phyloP scores from a whole-genome alignment of 1,284 basidiomycete genomes.

The Ustanciosporium gigantosporum region DNA sequence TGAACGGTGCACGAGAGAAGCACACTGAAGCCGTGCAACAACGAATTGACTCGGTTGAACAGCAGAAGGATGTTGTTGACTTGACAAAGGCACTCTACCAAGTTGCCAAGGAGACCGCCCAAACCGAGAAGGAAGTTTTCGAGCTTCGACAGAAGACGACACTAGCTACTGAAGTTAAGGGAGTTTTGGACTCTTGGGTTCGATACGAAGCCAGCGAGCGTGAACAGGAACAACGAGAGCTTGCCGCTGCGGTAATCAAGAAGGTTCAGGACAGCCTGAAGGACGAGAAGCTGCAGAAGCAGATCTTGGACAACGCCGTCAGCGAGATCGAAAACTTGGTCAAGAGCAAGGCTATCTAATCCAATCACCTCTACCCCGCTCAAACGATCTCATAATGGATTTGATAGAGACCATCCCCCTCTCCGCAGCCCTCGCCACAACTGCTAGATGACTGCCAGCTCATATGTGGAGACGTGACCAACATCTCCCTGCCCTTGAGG shows the following conservation, averaged over 20 bases:
- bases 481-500: too few relatives aligned
- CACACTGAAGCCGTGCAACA: conserved; percentile 92
- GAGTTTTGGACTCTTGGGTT: conserved; percentile 96
- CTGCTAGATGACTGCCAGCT: too few relatives aligned
- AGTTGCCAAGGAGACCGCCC: conserved; percentile 93
- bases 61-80: conserved; percentile 91
- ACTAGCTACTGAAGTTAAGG: conserved; percentile 85
- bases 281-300: conserved; percentile 91
- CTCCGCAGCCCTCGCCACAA: too few relatives aligned
- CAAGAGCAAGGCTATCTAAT: conserved; percentile 61
- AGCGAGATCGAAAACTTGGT: conserved; percentile 77
- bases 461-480: too few relatives aligned
- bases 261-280: conserved; percentile 80
- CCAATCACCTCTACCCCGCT: neutral
- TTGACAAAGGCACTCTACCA: conserved; percentile 88
- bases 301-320: conserved; percentile 82
- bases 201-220: conserved; percentile 95
- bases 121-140: conserved; percentile 87
- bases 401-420: too few relatives aligned
- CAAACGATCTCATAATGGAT: too few relatives aligned
- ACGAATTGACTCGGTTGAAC: conserved; percentile 84
- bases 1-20: conserved; percentile 79
- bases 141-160: conserved; percentile 85
- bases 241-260: conserved; percentile 82
- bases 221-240: conserved; percentile 90